Conservation (phyloP, 2,329 filamentous ascomycete genomes). For the Talaromyces marneffei region DNA sequence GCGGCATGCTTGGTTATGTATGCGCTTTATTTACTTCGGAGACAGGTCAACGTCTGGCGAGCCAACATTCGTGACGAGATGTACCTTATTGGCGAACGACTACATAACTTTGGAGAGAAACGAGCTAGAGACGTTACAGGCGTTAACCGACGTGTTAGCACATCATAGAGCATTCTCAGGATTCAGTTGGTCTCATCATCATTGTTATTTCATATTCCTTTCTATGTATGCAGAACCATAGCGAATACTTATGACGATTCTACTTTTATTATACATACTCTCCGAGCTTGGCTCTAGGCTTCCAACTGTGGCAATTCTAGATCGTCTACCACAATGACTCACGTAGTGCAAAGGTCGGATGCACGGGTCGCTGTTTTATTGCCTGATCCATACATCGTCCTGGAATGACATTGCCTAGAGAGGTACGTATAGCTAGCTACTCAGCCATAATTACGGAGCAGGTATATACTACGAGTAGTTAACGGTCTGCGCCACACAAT, state of each 20-base stretch:
- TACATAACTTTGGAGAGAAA: conserved; percentile 85
- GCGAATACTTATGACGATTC: not conserved
- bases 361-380: not conserved
- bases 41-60: conserved; percentile 69
- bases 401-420: not conserved
- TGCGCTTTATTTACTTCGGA: conserved; percentile 31
- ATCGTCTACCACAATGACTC: not conserved
- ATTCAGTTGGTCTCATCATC: not conserved
- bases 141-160: conserved; percentile 34
- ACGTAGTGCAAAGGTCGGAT: not conserved
- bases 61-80: conserved; percentile 84
- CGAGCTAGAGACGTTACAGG: conserved; percentile 33
- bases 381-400: not conserved
- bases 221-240: not conserved
- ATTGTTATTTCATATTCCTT: not conserved
- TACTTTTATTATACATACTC: not conserved
- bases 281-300: not conserved
- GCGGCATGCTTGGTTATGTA: conserved; percentile 50
- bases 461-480: no score
- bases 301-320: not conserved
- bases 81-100: conserved; percentile 85
- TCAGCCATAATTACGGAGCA: not conserved
- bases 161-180: conserved; percentile 19
- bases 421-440: not conserved
- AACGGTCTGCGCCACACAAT: conserved; percentile 5